Percentiles rank a stretch among this genome's conserved stretches.
phyloP scores from a whole-genome alignment of 2,329 filamentous ascomycete genomes.

The Whalleya microplaca region DNA sequence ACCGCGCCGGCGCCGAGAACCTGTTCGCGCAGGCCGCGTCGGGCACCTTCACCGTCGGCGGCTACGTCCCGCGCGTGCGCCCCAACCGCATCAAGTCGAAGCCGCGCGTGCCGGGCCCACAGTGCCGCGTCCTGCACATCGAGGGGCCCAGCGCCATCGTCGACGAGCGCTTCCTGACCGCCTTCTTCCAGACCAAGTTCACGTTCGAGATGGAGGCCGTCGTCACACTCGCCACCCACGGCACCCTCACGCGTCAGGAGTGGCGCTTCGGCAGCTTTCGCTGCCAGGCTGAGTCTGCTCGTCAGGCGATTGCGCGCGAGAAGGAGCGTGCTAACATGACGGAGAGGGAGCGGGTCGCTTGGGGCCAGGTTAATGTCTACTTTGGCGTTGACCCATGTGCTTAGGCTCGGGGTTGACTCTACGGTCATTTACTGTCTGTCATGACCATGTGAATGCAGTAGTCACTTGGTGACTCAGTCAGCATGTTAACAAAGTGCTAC shows the following conservation, averaged over 20 bases:
- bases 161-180: conserved; percentile 43
- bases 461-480: no score
- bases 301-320: conserved; percentile 24
- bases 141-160: conserved; percentile 49
- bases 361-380: conserved; percentile 20
- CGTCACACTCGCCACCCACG: conserved; percentile 30
- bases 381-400: conserved; percentile 27
- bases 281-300: conserved; percentile 56
- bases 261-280: conserved; percentile 59
- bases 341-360: not conserved
- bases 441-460: no score
- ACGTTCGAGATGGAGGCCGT: conserved; percentile 53
- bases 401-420: not conserved
- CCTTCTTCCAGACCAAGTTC: conserved; percentile 48
- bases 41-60: conserved; percentile 46
- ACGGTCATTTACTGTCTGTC: no score
- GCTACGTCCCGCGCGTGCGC: conserved; percentile 42
- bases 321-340: conserved; percentile 3
- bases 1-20: conserved; percentile 50
- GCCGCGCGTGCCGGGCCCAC: conserved; percentile 28
- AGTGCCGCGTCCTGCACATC: conserved; percentile 56
- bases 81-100: conserved; percentile 54
- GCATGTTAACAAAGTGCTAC: no score
- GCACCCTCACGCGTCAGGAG: conserved; percentile 43
- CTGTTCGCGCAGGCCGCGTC: conserved; percentile 50